phyloP scores from a whole-genome alignment of 139 green algal genomes.

The Picochlorum sp. region DNA sequence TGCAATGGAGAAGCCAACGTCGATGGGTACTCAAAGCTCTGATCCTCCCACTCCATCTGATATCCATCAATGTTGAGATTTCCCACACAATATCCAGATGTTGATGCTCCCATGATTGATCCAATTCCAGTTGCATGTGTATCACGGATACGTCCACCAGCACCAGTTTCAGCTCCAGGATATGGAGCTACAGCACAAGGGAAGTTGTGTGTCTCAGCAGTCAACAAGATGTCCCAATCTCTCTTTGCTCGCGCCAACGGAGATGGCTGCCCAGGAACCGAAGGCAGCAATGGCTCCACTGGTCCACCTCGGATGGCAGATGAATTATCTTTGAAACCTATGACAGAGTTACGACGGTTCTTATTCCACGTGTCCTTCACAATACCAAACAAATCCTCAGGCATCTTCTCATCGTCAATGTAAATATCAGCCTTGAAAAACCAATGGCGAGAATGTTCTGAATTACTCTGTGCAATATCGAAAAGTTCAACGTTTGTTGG shows the following conservation, averaged over 20 bases:
- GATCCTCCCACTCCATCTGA: constrained; percentile 32
- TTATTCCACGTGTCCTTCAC: constrained; percentile 69
- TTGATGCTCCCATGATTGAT: constrained; percentile 89
- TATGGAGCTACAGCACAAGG: constrained; percentile 91
- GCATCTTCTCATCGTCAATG: constrained; percentile 71
- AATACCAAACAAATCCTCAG: constrained; percentile 70
- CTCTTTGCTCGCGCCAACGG: constrained; percentile 52
- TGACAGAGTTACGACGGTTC: constrained; percentile 88
- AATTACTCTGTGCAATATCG: constrained; percentile 97
- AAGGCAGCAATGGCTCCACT: constrained; percentile 70
- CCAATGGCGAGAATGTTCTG: constrained; percentile 81
- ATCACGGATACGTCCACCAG: constrained; percentile 93
- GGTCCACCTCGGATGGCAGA: constrained; percentile 66
- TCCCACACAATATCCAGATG: constrained; percentile 93
- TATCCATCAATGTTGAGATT: constrained; percentile 77
- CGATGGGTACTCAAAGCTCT: constrained; percentile 59
- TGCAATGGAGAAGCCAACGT: constrained; percentile 75
- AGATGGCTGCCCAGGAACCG: constrained; percentile 53
- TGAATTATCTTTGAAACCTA: constrained; percentile 99
- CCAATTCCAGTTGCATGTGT: constrained; percentile 96
- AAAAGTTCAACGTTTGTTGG: constrained; percentile 99
- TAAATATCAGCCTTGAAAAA: constrained; percentile 87
- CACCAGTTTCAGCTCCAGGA: constrained; percentile 92
- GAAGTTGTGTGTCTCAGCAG: constrained; percentile 99
- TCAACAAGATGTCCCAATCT: constrained; percentile 97